phyloP scores from a whole-genome alignment of 2,329 filamentous ascomycete species.

The Pezicula rhizophila region DNA sequence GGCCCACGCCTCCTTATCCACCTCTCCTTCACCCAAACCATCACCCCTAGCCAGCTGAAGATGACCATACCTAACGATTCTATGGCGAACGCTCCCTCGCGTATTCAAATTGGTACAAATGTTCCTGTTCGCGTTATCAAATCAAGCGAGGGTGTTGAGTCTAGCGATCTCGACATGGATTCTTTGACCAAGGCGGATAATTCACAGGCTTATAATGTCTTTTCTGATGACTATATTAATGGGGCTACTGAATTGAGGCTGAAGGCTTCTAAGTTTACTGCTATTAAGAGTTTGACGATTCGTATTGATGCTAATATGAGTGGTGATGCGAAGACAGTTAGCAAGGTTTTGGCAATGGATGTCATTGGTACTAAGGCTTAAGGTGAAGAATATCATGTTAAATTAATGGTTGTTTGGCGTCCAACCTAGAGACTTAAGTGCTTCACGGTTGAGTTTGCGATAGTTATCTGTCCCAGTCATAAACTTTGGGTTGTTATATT shows the following conservation, averaged over 20 bases:
- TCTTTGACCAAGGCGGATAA: conserved; percentile 21
- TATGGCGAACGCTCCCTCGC: conserved; percentile 16
- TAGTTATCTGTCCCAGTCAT: too few relatives aligned
- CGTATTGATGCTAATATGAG: conserved; percentile 24
- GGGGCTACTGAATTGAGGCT: conserved; percentile 21
- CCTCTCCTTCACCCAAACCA: conserved; percentile 16
- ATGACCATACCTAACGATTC: conserved; percentile 18
- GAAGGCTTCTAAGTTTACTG: conserved; percentile 24
- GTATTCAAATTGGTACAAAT: conserved; percentile 21
- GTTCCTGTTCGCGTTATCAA: conserved; percentile 15
- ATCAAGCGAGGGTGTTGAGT: conserved; percentile 15
- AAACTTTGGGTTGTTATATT: too few relatives aligned
- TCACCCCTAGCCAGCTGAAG: conserved; percentile 17
- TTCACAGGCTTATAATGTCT: conserved; percentile 21
- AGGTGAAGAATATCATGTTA: neutral
- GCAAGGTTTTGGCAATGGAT: conserved; percentile 21
- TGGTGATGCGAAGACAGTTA: conserved; percentile 18
- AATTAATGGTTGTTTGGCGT: neutral
- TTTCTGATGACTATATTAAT: conserved; percentile 23
- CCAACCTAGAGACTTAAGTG: too few relatives aligned
- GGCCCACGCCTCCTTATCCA: conserved; percentile 18
- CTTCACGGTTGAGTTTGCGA: too few relatives aligned
- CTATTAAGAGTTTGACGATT: conserved; percentile 22
- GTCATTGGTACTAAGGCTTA: conserved; percentile 19
- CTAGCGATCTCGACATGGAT: conserved; percentile 21